phyloP scores from a whole-genome alignment of 208 protist species.

The Acanthamoeba royreba region DNA sequence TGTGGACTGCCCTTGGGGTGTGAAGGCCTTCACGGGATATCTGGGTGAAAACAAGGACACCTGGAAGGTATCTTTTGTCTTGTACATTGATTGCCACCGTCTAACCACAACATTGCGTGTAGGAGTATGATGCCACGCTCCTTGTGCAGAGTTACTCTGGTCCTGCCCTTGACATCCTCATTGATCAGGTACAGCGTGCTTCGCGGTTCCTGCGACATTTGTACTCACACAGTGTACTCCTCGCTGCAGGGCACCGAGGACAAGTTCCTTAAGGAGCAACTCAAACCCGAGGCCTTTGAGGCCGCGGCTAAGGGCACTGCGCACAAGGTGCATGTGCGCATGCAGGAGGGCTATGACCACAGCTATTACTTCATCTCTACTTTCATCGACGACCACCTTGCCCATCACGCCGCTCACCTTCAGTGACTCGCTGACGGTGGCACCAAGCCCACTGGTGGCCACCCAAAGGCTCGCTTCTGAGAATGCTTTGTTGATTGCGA shows the following conservation, averaged over 20 bases:
- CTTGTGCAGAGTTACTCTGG: conserved; percentile 58
- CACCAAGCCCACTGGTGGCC: background rate
- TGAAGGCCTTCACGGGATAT: conserved; percentile 80
- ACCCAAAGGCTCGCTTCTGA: background rate
- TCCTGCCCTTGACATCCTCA: conserved; percentile 59
- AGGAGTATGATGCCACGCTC: conserved; percentile 66
- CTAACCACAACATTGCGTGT: background rate
- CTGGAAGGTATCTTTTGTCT: conserved; percentile 52
- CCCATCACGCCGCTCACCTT: conserved; percentile 9
- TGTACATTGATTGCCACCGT: background rate
- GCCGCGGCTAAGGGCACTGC: background rate
- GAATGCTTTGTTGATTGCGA: background rate
- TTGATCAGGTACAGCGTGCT: conserved; percentile 66
- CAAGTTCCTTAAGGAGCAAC: conserved; percentile 64
- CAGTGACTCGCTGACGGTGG: background rate
- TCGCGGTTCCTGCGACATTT: background rate
- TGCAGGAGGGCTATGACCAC: conserved; percentile 65
- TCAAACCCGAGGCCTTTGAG: conserved; percentile 53
- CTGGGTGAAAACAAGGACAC: conserved; percentile 68
- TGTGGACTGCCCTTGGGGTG: conserved; percentile 72
- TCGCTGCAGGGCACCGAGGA: conserved; percentile 50
- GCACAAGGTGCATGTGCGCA: conserved; percentile 45
- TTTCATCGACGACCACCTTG: conserved; percentile 77
- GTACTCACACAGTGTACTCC: background rate
- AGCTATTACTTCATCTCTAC: conserved; percentile 79